Conservation (phyloP, 305 asterid species). For the Plantago coronopus region DNA sequence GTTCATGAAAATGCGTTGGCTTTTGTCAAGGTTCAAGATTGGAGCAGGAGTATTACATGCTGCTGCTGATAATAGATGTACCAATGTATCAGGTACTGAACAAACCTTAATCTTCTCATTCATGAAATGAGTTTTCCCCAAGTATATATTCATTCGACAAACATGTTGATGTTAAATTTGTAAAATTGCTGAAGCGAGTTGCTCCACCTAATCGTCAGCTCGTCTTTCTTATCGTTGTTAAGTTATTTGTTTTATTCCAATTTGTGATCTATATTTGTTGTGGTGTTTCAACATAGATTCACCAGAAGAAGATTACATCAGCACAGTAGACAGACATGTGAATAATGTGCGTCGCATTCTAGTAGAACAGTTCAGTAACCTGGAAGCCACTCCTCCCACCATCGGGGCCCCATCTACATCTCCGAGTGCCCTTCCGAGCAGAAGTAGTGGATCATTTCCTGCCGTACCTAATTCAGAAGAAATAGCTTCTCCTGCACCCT, state of each 20-base stretch:
- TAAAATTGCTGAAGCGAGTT: no score
- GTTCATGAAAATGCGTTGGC: background rate
- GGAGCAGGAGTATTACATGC: constrained; percentile 19
- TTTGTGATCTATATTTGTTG: no score
- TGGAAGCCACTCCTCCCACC: constrained; percentile 43
- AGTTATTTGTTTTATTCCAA: no score
- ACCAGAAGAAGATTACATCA: constrained; percentile 26
- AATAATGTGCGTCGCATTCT: constrained; percentile 43
- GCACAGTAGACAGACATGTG: constrained; percentile 24
- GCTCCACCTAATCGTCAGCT: no score
- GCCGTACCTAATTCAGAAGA: constrained; percentile 38
- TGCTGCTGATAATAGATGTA: constrained; percentile 23
- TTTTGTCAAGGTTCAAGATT: constrained; percentile 40
- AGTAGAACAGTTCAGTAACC: constrained; percentile 51
- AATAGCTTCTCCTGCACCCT: constrained; percentile 26
- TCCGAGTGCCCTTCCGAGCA: constrained; percentile 41
- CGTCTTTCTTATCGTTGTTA: no score
- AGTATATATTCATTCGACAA: background rate
- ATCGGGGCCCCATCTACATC: constrained; percentile 25
- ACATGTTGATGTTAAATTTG: no score
- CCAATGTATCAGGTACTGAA: constrained; percentile 31
- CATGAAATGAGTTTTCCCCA: background rate
- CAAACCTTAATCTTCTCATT: background rate
- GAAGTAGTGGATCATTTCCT: constrained; percentile 82
- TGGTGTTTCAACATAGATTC: constrained; percentile 25